phyloP scores from a whole-genome alignment of 371 early-diverging fungal species.

The Rhizopus sp. region DNA sequence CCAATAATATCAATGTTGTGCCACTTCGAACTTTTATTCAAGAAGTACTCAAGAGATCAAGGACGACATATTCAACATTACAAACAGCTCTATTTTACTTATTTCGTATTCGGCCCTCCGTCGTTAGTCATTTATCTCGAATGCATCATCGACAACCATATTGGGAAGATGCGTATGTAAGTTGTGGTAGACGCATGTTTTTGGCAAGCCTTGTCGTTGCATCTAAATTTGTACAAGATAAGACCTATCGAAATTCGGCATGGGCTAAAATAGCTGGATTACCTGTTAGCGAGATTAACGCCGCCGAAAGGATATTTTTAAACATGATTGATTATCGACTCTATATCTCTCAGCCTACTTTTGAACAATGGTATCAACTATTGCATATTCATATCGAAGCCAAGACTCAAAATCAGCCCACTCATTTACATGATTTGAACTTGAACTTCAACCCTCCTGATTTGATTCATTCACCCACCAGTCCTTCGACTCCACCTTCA shows the following conservation, averaged over 20 bases:
- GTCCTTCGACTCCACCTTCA: slow-evolving; percentile 1
- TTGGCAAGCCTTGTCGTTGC: slow-evolving; percentile 71
- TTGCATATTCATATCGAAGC: slow-evolving; percentile 52
- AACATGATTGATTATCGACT: slow-evolving; percentile 68
- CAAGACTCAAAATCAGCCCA: slow-evolving; percentile 26
- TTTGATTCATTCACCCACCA: not conserved
- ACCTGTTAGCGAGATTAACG: slow-evolving; percentile 70
- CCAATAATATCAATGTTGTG: slow-evolving; percentile 26
- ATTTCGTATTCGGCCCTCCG: slow-evolving; percentile 51
- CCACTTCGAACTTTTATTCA: slow-evolving; percentile 72
- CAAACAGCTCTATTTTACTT: slow-evolving; percentile 74
- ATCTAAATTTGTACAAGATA: slow-evolving; percentile 74
- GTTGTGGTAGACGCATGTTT: slow-evolving; percentile 75
- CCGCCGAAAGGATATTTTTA: slow-evolving; percentile 70
- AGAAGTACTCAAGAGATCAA: slow-evolving; percentile 74
- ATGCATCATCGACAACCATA: slow-evolving; percentile 19
- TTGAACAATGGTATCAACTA: slow-evolving; percentile 68
- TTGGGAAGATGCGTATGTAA: slow-evolving; percentile 52
- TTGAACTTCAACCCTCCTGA: slow-evolving; percentile 14
- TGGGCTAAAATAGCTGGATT: slow-evolving; percentile 78
- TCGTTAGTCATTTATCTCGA: slow-evolving; percentile 18
- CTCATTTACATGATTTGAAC: slow-evolving; percentile 15
- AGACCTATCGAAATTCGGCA: slow-evolving; percentile 75
- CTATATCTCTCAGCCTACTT: slow-evolving; percentile 62
- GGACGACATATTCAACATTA: slow-evolving; percentile 77